phyloP scores from a whole-genome alignment of 2,329 filamentous ascomycete species.

The Exophiala spinifera region DNA sequence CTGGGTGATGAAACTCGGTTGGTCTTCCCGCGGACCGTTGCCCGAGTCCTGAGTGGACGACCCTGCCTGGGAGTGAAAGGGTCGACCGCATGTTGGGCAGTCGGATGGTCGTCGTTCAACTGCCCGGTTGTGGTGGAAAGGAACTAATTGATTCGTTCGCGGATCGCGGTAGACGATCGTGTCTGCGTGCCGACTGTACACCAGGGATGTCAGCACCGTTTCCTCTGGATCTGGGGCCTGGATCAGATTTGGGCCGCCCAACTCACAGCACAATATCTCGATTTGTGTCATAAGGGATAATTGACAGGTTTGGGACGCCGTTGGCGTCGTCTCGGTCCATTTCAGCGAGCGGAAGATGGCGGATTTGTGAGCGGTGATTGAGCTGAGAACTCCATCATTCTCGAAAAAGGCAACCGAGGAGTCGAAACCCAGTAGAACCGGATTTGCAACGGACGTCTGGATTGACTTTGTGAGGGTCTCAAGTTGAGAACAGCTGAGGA shows the following conservation, averaged over 20 bases:
- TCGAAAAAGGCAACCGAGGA: neutral
- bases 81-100: constrained; percentile 88
- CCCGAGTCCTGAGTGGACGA: constrained; percentile 38
- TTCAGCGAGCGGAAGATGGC: neutral
- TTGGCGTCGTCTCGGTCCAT: constrained; percentile 18
- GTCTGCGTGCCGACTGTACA: constrained; percentile 77
- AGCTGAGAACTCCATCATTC: neutral
- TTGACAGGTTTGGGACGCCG: constrained; percentile 21
- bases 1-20: constrained; percentile 75
- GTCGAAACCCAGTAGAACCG: neutral
- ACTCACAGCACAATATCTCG: constrained; percentile 46
- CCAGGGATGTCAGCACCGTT: constrained; percentile 7
- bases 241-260: neutral
- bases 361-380: neutral
- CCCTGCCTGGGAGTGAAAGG: constrained; percentile 51
- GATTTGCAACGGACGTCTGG: no score
- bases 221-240: no score
- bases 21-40: constrained; percentile 32
- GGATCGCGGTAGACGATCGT: constrained; percentile 89
- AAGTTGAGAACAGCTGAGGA: neutral
- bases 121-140: constrained; percentile 49
- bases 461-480: no score
- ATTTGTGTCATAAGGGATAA: constrained; percentile 36
- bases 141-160: constrained; percentile 75
- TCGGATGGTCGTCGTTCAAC: constrained; percentile 55